Base-by-base conservation (phyloP, 495 filamentous ascomycete species). In the Eremomyces bilateralis region DNA sequence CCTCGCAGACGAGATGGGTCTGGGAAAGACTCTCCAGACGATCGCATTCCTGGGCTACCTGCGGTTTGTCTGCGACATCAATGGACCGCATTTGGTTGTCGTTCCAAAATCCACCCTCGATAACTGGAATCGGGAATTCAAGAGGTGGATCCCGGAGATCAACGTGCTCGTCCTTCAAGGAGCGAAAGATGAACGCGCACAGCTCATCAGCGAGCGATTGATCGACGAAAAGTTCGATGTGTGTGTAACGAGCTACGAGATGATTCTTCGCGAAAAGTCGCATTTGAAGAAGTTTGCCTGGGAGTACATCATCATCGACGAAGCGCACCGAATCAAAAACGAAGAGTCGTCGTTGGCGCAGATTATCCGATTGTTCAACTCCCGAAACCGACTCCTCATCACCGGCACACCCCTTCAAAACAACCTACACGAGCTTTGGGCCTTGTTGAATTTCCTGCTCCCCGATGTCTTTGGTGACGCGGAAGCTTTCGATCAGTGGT, bases 261-360 rank as follows among this genome's bases (percentile, higher is more conserved):
- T 92, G 80, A 77, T 99, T 38, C 64, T 99, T 2, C 71, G 88
- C 28, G 90, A 99, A 50, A 95, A 99, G 58, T 63, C 80, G 0
- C 81, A 92, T 47, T 57, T 99, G 30, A 90, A 90, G 59, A 95
- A 95, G 53, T 90, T 95, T 49, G 82, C 90, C 0, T 99, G 90
- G 90, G 88, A 99, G 52, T 99, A 99, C 52, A 95, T 99, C 54
- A 93, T 99, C 52, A 92, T 99, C 36, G 90, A 99, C 48, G 90
- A 99, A 51, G 90, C 90, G 3, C 90, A 99, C 52, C 81, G 90
- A 15, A 95, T 99, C 61, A 99, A 99, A 59, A 99, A 99, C 53
- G 90, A 99, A 53, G 81, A 93, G 53, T 99, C 90, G 0, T 90
- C 90, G 2, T 63, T 99, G 3, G 82, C 90, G 1, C 88, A 99